phyloP scores from a whole-genome alignment of 78 protist species.

The Bigelowiella natans region DNA sequence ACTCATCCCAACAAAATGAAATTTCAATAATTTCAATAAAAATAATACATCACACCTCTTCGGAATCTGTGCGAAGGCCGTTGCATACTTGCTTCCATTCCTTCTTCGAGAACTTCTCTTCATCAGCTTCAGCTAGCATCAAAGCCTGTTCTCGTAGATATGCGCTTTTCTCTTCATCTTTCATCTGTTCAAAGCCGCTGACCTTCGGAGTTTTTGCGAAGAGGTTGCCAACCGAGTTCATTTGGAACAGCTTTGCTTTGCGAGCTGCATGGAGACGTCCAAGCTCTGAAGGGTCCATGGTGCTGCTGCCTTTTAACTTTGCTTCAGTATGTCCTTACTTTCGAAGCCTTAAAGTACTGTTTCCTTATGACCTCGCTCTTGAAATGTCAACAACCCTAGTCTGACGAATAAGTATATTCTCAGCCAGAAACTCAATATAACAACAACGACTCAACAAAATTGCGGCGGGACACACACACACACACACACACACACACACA shows the following conservation, averaged over 20 bases:
- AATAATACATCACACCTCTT: background rate
- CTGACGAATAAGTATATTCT: no score
- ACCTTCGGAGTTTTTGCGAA: background rate
- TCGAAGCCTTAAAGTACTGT: no score
- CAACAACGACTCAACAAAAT: no score
- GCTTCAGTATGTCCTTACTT: no score
- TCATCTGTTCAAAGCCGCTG: background rate
- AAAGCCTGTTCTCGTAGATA: background rate
- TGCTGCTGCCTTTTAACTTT: no score
- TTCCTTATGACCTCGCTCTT: no score
- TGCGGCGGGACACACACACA: no score
- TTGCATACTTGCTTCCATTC: background rate
- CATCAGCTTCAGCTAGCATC: background rate
- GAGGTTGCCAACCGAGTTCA: background rate
- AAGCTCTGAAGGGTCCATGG: no score
- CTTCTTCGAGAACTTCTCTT: background rate
- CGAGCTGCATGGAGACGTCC: background rate
- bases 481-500: no score
- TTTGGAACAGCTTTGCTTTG: background rate
- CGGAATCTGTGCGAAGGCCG: background rate
- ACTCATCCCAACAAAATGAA: no score
- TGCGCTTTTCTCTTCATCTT: background rate
- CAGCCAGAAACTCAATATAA: no score
- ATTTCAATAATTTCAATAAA: background rate
- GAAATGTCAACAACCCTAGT: no score